Percentiles rank a stretch among this genome's conserved stretches.
phyloP scores from a whole-genome alignment of 2,329 filamentous ascomycete species.

The Colletotrichum tamarilloi region DNA sequence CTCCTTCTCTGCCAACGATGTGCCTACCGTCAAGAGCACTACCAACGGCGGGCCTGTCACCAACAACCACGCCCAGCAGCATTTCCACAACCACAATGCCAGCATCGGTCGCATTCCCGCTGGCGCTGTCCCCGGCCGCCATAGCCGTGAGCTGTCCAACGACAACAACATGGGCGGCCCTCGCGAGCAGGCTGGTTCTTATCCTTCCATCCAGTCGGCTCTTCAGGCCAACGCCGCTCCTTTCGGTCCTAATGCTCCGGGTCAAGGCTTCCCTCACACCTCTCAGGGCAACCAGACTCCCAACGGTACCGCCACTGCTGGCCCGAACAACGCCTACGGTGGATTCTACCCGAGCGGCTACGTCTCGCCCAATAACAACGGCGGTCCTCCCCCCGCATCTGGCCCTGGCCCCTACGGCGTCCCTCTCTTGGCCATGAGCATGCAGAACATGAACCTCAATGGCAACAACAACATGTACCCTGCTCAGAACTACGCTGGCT shows the following conservation, averaged over 20 bases:
- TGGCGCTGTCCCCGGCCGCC: constrained; percentile 72
- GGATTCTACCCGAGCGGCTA: constrained; percentile 30
- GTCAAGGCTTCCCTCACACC: constrained; percentile 42
- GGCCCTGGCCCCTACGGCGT: constrained; percentile 51
- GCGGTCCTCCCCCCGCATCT: constrained; percentile 29
- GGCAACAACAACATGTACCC: constrained; percentile 57
- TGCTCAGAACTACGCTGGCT: constrained; percentile 68
- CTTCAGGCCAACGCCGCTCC: constrained; percentile 84
- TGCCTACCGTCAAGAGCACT: constrained; percentile 83
- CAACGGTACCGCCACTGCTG: constrained; percentile 13
- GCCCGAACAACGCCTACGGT: constrained; percentile 24
- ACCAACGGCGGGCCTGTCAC: constrained; percentile 49
- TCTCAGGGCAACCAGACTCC: constrained; percentile 40
- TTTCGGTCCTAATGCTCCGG: constrained; percentile 73
- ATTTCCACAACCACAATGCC: constrained; percentile 82
- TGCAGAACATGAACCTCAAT: constrained; percentile 73
- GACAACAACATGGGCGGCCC: constrained; percentile 54
- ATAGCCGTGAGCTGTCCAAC: constrained; percentile 77
- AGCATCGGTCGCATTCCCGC: constrained; percentile 83
- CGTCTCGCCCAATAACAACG: constrained; percentile 18
- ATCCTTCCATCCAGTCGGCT: constrained; percentile 74
- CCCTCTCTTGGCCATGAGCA: constrained; percentile 73
- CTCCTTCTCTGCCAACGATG: constrained; percentile 90
- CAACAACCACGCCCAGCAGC: constrained; percentile 71
- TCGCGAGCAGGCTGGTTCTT: constrained; percentile 60